A percentile compares a stretch with the other conserved stretches of the same genome.
Evolutionary conservation across 345 rosid species (phyloP).

Genomic region (Toxicodendron radicans): DNA sequence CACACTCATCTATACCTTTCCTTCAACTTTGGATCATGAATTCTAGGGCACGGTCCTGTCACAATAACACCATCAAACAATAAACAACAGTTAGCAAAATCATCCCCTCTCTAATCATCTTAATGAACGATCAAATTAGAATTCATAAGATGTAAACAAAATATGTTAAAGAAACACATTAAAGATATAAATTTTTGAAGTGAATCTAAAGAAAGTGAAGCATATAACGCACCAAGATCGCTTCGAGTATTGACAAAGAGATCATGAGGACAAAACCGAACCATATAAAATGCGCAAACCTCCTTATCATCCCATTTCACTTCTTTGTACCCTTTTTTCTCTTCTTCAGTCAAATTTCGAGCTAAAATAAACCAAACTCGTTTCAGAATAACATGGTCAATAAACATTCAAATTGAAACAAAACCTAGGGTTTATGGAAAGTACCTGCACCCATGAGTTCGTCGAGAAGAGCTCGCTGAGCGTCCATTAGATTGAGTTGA

Average conservation of each 20-base stretch:
- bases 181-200: not conserved
- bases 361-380: constrained; percentile 34
- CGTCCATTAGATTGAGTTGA: constrained; percentile 57
- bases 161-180: not conserved
- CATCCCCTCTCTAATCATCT: not conserved
- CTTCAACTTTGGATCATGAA: constrained; percentile 92
- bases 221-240: constrained; percentile 74
- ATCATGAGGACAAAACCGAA: constrained; percentile 96
- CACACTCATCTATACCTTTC: constrained; percentile 66
- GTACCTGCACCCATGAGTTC: constrained; percentile 98
- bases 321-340: constrained; percentile 82
- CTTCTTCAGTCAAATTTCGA: constrained; percentile 87
- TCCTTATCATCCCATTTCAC: constrained; percentile 92
- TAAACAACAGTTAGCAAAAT: constrained; percentile 4
- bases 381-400: not conserved
- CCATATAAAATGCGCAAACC: constrained; percentile 91
- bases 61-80: not conserved
- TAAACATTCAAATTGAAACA: not conserved
- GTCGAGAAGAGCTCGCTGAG: constrained; percentile 92
- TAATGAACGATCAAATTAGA: not conserved
- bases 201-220: not conserved
- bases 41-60: constrained; percentile 83
- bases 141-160: not conserved
- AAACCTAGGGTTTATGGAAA: not conserved
- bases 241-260: constrained; percentile 97